Evolutionary conservation across 1,284 basidiomycete genomes (phyloP).

Genomic region (Volvariella volvacea): DNA sequence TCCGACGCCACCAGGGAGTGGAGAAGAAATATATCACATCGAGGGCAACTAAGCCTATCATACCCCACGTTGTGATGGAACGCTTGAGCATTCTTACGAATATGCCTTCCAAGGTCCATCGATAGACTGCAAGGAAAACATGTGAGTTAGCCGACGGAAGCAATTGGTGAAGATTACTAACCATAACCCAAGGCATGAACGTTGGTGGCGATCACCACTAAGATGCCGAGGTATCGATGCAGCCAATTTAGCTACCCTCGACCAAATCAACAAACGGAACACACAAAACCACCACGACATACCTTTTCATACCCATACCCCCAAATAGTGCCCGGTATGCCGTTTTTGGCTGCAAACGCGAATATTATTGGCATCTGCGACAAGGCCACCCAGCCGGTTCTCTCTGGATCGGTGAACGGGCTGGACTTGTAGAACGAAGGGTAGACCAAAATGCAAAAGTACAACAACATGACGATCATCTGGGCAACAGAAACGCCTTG

Average conservation of each 20-base stretch:
- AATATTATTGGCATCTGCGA: conserved; percentile 70
- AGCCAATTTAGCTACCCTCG: conserved; percentile 62
- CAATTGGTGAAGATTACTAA: conserved; percentile 24
- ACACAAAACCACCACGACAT: background rate
- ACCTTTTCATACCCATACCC: conserved; percentile 74
- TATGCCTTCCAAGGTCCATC: conserved; percentile 41
- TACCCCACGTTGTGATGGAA: conserved; percentile 39
- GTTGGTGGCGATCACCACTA: conserved; percentile 58
- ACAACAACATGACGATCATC: conserved; percentile 38
- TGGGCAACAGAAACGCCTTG: conserved; percentile 48
- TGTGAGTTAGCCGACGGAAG: conserved; percentile 5
- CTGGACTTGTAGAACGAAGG: conserved; percentile 45
- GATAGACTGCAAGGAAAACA: conserved; percentile 44
- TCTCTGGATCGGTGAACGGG: conserved; percentile 42
- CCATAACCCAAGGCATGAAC: conserved; percentile 59
- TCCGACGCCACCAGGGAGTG: conserved; percentile 37
- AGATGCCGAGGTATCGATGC: conserved; percentile 66
- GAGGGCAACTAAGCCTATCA: conserved; percentile 41
- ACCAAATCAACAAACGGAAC: background rate
- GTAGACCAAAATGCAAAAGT: conserved; percentile 41
- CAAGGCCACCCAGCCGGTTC: conserved; percentile 56
- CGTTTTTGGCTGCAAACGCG: conserved; percentile 69
- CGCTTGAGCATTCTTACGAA: conserved; percentile 27
- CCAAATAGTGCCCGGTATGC: conserved; percentile 51
- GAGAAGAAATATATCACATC: conserved; percentile 52